Evolutionary conservation across 768 basidiomycete genomes (phyloP).

Genomic region (Mycena latifolia): DNA sequence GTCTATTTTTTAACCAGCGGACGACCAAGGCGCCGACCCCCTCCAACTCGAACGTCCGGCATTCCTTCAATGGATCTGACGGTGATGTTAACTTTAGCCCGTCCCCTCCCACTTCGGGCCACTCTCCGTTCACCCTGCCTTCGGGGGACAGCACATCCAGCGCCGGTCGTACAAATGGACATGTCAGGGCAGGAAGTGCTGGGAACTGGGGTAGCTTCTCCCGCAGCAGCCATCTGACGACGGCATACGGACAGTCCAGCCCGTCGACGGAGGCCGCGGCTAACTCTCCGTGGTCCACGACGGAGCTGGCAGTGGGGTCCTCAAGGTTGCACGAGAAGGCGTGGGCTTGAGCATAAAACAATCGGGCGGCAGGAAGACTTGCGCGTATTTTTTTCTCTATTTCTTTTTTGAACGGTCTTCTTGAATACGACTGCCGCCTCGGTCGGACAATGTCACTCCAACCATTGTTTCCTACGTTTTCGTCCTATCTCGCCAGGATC

Average conservation of each 20-base stretch:
- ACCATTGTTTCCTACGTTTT: constrained; percentile 35
- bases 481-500: constrained; percentile 31
- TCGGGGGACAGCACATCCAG: constrained; percentile 55
- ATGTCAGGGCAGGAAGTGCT: constrained; percentile 83
- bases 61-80: constrained; percentile 84
- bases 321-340: constrained; percentile 71
- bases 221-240: constrained; percentile 64
- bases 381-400: constrained; percentile 30
- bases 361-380: constrained; percentile 33
- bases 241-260: constrained; percentile 69
- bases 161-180: constrained; percentile 66
- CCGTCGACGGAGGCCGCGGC: constrained; percentile 68
- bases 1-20: constrained; percentile 48
- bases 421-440: constrained; percentile 51
- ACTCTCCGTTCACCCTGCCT: constrained; percentile 57
- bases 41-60: constrained; percentile 69
- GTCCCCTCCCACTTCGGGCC: constrained; percentile 64
- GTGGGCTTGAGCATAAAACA: constrained; percentile 59
- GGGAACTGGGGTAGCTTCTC: constrained; percentile 82
- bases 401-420: constrained; percentile 41
- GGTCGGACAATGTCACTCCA: constrained; percentile 57
- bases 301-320: constrained; percentile 62
- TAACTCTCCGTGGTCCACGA: constrained; percentile 70
- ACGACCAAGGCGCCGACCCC: constrained; percentile 58
- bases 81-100: constrained; percentile 69